Evolutionary conservation across 345 rosid genomes (phyloP).

Genomic region (Ailanthus altissimus): DNA sequence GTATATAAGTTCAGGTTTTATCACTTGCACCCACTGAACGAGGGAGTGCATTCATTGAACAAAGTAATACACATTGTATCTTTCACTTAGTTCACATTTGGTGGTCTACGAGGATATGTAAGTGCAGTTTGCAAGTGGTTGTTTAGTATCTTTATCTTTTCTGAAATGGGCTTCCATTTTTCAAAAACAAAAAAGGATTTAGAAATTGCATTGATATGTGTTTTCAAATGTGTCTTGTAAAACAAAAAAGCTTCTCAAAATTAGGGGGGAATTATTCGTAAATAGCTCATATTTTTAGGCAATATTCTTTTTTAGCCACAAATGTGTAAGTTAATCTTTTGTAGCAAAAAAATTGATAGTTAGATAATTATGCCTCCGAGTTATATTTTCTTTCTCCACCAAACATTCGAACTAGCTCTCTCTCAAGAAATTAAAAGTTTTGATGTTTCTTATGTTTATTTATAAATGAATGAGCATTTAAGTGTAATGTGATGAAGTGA

Average conservation of each 20-base stretch:
- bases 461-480: no score
- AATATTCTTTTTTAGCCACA: no score
- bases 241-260: not conserved
- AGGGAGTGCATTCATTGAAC: not conserved
- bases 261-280: no score
- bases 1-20: not conserved
- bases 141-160: not conserved
- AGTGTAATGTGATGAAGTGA: no score
- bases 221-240: not conserved
- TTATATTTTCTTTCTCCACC: no score
- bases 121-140: not conserved
- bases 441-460: no score
- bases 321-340: no score
- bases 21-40: not conserved
- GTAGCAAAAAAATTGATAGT: no score
- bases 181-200: not conserved
- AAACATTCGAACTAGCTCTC: no score
- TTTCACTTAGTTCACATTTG: not conserved
- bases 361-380: no score
- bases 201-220: not conserved
- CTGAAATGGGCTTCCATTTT: not conserved
- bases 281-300: no score
- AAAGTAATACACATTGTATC: not conserved
- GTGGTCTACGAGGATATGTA: not conserved
- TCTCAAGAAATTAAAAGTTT: no score